Conservation (phyloP, 2,329 filamentous ascomycete genomes). For the Xylariales sp. region DNA sequence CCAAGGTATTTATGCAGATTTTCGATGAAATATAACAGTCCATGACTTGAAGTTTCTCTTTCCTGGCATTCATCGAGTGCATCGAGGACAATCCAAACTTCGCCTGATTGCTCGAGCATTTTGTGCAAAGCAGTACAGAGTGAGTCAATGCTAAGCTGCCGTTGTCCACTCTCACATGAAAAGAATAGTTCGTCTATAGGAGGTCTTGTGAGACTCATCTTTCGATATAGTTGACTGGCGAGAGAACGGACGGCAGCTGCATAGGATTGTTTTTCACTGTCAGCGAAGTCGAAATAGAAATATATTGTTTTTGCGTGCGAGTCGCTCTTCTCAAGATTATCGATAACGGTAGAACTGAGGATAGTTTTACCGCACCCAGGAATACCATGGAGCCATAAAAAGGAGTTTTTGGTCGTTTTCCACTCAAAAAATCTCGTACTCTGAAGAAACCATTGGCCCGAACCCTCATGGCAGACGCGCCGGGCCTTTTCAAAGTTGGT, state of each 20-base stretch:
- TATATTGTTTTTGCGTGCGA: conserved; percentile 14
- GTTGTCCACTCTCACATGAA: conserved; percentile 17
- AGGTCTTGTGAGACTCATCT: conserved; percentile 9
- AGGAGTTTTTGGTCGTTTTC: conserved; percentile 22
- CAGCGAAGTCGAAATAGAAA: conserved; percentile 35
- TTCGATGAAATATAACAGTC: conserved; percentile 11
- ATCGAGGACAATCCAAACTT: conserved; percentile 22
- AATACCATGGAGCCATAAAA: conserved; percentile 33
- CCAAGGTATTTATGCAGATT: neutral
- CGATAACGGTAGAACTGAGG: conserved; percentile 30
- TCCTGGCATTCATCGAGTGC: conserved; percentile 22
- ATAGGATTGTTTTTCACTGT: conserved; percentile 27
- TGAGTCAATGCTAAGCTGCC: conserved; percentile 16
- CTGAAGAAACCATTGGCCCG: conserved; percentile 30
- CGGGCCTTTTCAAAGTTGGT: conserved; percentile 24
- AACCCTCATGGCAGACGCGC: conserved; percentile 21
- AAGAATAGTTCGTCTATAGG: conserved; percentile 19
- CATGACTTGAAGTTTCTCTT: neutral
- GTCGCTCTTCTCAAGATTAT: conserved; percentile 14
- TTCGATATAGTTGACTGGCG: conserved; percentile 27
- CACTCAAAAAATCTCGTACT: conserved; percentile 23
- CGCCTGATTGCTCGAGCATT: conserved; percentile 17
- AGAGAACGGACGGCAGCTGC: conserved; percentile 32
- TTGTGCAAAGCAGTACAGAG: conserved; percentile 16
- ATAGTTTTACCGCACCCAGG: conserved; percentile 39